A percentile compares a stretch with the other conserved stretches of the same genome.
Evolutionary conservation across 2,329 filamentous ascomycete species (phyloP).

Genomic region (Bisporella sp.): DNA sequence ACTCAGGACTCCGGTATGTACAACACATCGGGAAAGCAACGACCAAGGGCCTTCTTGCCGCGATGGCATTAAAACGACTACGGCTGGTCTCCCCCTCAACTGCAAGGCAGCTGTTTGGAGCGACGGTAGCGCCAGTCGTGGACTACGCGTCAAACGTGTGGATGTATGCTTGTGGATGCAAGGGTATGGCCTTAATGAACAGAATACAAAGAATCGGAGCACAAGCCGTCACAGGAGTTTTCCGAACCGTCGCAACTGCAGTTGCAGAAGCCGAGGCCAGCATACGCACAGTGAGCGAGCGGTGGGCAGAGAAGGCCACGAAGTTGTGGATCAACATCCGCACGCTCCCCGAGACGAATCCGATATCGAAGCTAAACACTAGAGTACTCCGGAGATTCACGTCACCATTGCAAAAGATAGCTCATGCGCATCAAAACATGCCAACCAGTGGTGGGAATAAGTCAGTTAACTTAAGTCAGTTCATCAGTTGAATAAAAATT

Average conservation of each 20-base stretch:
- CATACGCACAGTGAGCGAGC: conserved; percentile 13
- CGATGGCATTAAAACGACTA: conserved; percentile 13
- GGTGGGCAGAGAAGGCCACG: conserved; percentile 13
- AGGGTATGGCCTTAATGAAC: conserved; percentile 7
- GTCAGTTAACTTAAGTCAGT: neutral
- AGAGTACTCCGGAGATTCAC: too few relatives aligned
- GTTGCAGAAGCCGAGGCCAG: conserved; percentile 21
- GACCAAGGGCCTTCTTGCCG: conserved; percentile 17
- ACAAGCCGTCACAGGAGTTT: conserved; percentile 19
- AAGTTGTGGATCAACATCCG: conserved; percentile 4
- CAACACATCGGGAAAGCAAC: conserved; percentile 19
- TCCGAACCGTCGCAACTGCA: conserved; percentile 19
- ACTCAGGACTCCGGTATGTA: conserved; percentile 19
- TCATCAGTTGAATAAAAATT: neutral
- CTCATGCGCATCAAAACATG: too few relatives aligned
- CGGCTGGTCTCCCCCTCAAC: conserved; percentile 13
- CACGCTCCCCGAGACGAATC: conserved; percentile 21
- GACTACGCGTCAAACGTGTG: conserved; percentile 17
- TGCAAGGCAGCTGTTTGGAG: conserved; percentile 18
- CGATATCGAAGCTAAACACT: neutral
- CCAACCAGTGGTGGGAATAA: neutral
- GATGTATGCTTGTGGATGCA: conserved; percentile 16
- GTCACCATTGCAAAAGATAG: too few relatives aligned
- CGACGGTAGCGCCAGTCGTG: conserved; percentile 8
- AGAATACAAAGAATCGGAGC: conserved; percentile 20